Conservation (phyloP, 176 grass and related monocot genomes). For the Triticum urartu region DNA sequence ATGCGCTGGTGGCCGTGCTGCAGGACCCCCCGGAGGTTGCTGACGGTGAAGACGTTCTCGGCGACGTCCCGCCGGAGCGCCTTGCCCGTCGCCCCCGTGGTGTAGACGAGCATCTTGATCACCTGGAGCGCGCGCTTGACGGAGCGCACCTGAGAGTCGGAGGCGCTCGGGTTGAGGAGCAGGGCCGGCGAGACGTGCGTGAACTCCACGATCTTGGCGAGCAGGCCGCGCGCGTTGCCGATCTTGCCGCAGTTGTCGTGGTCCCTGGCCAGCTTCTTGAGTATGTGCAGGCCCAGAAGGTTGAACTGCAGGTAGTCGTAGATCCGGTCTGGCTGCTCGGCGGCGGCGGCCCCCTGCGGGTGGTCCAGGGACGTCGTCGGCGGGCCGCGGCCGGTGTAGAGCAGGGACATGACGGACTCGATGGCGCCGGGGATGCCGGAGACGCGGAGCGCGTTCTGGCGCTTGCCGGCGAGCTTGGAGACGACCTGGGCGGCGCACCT, state of each 20-base stretch:
- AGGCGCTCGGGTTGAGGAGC: constrained; percentile 3
- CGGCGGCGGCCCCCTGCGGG: neutral
- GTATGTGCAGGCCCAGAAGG: constrained; percentile 50
- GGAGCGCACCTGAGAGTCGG: constrained; percentile 23
- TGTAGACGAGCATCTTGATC: constrained; percentile 52
- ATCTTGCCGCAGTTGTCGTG: constrained; percentile 69
- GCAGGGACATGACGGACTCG: constrained; percentile 65
- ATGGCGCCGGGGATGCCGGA: constrained; percentile 60
- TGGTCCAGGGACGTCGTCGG: neutral
- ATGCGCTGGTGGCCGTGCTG: constrained; percentile 35
- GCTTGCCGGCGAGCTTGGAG: constrained; percentile 47
- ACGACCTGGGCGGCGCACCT: constrained; percentile 44
- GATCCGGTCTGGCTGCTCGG: neutral
- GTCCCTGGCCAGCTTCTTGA: constrained; percentile 55
- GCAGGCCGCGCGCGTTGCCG: constrained; percentile 43
- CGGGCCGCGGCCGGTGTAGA: constrained; percentile 19
- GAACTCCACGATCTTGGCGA: constrained; percentile 59
- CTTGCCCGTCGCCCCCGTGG: constrained; percentile 45
- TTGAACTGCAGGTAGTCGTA: constrained; percentile 52
- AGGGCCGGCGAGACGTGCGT: constrained; percentile 26
- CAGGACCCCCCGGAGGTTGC: constrained; percentile 59
- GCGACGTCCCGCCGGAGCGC: constrained; percentile 45
- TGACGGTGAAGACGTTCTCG: constrained; percentile 56
- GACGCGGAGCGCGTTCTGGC: constrained; percentile 57
- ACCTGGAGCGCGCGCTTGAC: constrained; percentile 51